Evolutionary conservation across 306 rosid species (phyloP).

Genomic region (Trifolium subterraneum): DNA sequence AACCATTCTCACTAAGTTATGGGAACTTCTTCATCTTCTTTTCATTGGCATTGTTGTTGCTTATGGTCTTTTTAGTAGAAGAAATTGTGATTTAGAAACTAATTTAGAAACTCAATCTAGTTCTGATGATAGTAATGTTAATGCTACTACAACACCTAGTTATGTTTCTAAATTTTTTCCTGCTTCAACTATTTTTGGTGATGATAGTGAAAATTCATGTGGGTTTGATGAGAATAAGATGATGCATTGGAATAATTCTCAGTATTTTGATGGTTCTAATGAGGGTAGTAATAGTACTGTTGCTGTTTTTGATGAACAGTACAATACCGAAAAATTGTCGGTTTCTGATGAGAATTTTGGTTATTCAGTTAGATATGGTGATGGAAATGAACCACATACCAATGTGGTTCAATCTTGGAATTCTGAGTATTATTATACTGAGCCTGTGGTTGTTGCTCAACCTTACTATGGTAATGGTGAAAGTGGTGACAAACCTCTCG

Average conservation of each 20-base stretch:
- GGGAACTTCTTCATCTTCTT: slow-evolving; percentile 85
- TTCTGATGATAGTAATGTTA: slow-evolving; percentile 40
- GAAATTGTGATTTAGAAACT: slow-evolving; percentile 61
- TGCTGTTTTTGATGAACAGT: slow-evolving; percentile 59
- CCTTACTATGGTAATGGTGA: slow-evolving; percentile 53
- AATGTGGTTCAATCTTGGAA: slow-evolving; percentile 74
- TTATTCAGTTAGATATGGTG: slow-evolving; percentile 47
- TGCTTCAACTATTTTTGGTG: slow-evolving; percentile 58
- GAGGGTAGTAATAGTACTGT: slow-evolving; percentile 37
- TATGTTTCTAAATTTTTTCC: slow-evolving; percentile 74
- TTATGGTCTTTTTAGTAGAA: slow-evolving; percentile 77
- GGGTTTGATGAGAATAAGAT: slow-evolving; percentile 56
- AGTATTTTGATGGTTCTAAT: slow-evolving; percentile 47
- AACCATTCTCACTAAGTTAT: slow-evolving; percentile 61
- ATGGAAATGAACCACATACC: slow-evolving; percentile 17
- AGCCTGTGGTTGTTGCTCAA: slow-evolving; percentile 67
- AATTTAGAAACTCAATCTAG: slow-evolving; percentile 45
- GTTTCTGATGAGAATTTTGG: slow-evolving; percentile 39
- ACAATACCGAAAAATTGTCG: slow-evolving; percentile 47
- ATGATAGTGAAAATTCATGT: slow-evolving; percentile 55
- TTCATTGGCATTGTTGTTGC: slow-evolving; percentile 87
- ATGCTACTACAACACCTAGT: slow-evolving; percentile 39
- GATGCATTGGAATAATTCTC: slow-evolving; percentile 51
- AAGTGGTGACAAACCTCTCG: slow-evolving; percentile 63
- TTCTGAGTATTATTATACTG: slow-evolving; percentile 65